Evolutionary conservation across 169 alveolate species (phyloP), one percentile per base, ranked within the genome.

Genomic region (Perkinsus marinus): DNA sequence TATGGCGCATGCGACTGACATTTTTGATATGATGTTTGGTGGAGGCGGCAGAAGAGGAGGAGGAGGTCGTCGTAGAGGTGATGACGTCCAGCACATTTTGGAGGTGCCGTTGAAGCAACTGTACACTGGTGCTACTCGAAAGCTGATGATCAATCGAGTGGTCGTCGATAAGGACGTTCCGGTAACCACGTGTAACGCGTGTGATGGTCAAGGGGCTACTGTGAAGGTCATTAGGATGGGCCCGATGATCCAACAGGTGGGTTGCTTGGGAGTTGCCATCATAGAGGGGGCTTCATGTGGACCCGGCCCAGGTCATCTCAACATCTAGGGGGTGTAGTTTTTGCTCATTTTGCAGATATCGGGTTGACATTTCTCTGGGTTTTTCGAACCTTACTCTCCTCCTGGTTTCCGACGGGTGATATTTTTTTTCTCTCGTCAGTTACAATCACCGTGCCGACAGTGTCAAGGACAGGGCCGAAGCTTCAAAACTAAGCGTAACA

Each of bases 1-100:
- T 19, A 97, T 93, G 17, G 92, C 93, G 39, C 96, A 96, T 10
- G 95, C 96, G 39, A 95, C 95, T 26, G 98, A 97, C 91, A 96
- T 98, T 43, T 98, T 98, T 92, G 99, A 97, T 43, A 94, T 97
- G 68, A 97, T 98, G 94, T 97, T 98, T 89, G 99, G 99, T n/a
- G 98, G 99, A 30, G 98, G 98, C 39, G 96, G 99, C 10, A 93
- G 96, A 38, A 95, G 96, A 57, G 93, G 94, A 39, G 96, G 95
- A 38, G 95, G 96, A 94, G 97, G 96, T 68, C 96, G 96, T 95
- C 95, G 96, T 94, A 95, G 97, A 79, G 98, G 98, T 2, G 98
- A 97, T 69, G 98, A 96, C 93, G 94, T 96, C 90, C 98, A 96
- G 36, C 94, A 97, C 69, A 96, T 97, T 90, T 68, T 96, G 68